phyloP scores from a whole-genome alignment of 208 protist genomes.

The Trypanosoma scelopori region DNA sequence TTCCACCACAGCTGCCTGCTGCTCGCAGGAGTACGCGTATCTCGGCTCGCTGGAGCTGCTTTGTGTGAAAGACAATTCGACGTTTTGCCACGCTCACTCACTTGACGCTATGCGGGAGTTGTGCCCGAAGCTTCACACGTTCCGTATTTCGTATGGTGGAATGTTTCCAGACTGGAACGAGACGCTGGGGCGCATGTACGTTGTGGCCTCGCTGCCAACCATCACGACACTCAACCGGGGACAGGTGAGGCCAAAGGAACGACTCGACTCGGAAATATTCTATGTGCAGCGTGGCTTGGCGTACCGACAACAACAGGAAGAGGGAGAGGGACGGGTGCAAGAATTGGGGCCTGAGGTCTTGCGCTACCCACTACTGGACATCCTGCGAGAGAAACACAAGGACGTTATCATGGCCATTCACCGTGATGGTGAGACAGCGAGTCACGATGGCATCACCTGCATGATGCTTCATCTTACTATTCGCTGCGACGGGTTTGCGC shows the following conservation, averaged over 20 bases:
- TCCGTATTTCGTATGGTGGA: conserved; percentile 75
- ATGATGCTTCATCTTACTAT: conserved; percentile 75
- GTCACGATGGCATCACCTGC: conserved; percentile 48
- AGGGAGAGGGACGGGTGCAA: conserved; percentile 2
- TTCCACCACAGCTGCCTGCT: neutral
- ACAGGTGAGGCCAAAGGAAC: conserved; percentile 78
- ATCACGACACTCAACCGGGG: conserved; percentile 78
- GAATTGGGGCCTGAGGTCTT: neutral
- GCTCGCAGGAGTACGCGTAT: conserved; percentile 32
- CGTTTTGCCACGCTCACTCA: conserved; percentile 40
- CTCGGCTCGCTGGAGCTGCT: conserved; percentile 58
- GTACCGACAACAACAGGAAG: conserved; percentile 27
- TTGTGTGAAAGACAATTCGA: conserved; percentile 75
- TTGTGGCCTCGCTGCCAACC: conserved; percentile 77
- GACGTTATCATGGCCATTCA: conserved; percentile 81
- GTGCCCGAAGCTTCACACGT: conserved; percentile 56
- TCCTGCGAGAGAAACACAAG: conserved; percentile 81
- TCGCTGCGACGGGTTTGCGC: conserved; percentile 34
- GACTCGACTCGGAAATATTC: conserved; percentile 82
- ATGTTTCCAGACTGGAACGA: conserved; percentile 82
- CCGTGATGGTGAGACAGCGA: conserved; percentile 69
- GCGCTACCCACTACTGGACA: conserved; percentile 53
- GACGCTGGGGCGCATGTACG: conserved; percentile 82
- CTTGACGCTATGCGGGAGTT: conserved; percentile 68
- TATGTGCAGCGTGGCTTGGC: conserved; percentile 85